Conservation (phyloP, 768 basidiomycete genomes). For the Dacryopinax spathularia region DNA sequence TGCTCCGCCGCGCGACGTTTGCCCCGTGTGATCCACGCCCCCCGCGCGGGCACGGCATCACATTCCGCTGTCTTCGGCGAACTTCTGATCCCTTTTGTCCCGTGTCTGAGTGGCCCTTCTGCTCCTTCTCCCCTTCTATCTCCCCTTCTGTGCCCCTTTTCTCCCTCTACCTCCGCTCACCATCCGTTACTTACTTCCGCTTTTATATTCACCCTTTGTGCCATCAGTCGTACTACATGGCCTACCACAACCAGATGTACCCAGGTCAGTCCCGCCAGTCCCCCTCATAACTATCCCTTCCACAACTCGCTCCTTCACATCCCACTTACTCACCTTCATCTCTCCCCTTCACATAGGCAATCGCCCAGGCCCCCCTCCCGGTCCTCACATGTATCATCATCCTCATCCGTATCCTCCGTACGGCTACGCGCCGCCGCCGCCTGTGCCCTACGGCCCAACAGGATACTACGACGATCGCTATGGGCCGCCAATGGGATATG, state of each 20-base stretch:
- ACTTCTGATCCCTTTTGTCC: not conserved
- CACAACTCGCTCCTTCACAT: too few relatives aligned
- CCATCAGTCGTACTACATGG: not conserved
- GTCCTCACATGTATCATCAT: not conserved
- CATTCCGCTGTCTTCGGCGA: not conserved
- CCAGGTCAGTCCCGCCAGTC: not conserved
- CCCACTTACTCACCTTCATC: not conserved
- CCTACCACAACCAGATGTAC: not conserved
- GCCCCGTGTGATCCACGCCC: too few relatives aligned
- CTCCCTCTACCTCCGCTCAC: not conserved
- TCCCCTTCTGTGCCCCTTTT: not conserved
- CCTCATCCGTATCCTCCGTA: not conserved
- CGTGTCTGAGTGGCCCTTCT: not conserved
- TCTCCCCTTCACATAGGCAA: too few relatives aligned
- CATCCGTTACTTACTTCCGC: constrained; percentile 1
- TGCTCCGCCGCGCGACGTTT: too few relatives aligned
- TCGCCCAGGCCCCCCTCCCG: not conserved
- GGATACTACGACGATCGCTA: not conserved
- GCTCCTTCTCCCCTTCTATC: not conserved
- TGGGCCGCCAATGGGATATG: not conserved
- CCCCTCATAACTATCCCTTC: not conserved
- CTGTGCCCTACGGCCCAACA: not conserved
- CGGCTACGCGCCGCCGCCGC: not conserved
- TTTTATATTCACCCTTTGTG: not conserved
- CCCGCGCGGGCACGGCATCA: too few relatives aligned